Conservation (phyloP, 2,329 filamentous ascomycete species). For the Tolypocladium amazonense region DNA sequence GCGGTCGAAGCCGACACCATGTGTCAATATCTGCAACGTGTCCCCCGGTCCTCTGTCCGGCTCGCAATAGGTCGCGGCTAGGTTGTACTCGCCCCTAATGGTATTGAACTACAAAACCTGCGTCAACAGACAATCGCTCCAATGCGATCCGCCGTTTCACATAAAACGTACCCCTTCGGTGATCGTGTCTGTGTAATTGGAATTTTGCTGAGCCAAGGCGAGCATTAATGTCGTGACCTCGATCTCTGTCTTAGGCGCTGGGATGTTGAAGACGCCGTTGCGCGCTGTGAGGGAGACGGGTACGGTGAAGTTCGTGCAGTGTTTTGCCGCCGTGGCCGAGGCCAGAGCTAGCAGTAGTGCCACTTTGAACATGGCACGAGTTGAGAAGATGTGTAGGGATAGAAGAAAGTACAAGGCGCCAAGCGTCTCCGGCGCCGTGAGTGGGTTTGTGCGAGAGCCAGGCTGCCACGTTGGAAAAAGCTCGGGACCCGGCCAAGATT, state of each 20-base stretch:
- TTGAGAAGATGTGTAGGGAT: no score
- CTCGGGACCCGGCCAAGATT: background rate
- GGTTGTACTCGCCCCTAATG: constrained; percentile 41
- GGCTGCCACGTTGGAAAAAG: background rate
- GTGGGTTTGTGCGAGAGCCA: background rate
- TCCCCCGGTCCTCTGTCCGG: constrained; percentile 33
- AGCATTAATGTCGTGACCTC: constrained; percentile 47
- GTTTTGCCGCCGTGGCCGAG: constrained; percentile 19
- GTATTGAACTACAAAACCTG: constrained; percentile 30
- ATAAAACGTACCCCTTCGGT: constrained; percentile 31
- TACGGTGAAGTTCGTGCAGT: constrained; percentile 40
- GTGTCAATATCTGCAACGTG: constrained; percentile 28
- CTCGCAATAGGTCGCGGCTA: constrained; percentile 51
- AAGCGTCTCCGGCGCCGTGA: background rate
- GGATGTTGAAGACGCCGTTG: constrained; percentile 41
- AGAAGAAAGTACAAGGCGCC: background rate
- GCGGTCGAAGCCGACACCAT: constrained; percentile 28
- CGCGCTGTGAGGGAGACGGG: constrained; percentile 42
- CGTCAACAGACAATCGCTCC: background rate
- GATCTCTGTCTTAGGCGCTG: constrained; percentile 38
- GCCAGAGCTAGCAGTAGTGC: constrained; percentile 13
- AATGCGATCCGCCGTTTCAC: background rate
- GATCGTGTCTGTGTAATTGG: constrained; percentile 34
- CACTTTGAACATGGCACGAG: constrained; percentile 9
- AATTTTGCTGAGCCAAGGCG: constrained; percentile 34